These are phyloP conservation scores for Pelargonium nanum DNA, from an alignment of 345 rosid species.

Conservation along the genomic window DNA sequence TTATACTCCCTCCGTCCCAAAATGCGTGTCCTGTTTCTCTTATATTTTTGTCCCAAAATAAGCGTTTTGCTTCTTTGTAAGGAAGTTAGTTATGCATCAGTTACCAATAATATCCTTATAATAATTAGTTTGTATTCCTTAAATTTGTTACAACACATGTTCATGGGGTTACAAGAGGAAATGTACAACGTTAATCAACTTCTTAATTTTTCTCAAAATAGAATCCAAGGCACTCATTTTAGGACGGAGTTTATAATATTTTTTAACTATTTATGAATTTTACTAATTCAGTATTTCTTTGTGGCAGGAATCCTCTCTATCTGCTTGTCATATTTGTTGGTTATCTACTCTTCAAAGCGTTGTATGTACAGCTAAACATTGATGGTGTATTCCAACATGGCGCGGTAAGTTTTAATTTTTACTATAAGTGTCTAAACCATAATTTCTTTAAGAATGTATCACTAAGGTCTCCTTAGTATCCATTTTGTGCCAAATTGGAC, in stretches of 20 bases:
- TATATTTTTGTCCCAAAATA: neutral
- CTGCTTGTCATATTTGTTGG: conserved; percentile 56
- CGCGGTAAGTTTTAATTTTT: conserved; percentile 44
- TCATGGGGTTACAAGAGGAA: no score
- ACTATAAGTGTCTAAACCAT: neutral
- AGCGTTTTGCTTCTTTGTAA: neutral
- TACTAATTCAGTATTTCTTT: conserved; percentile 7
- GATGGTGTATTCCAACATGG: conserved; percentile 80
- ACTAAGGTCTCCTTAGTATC: neutral
- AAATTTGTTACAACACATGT: no score
- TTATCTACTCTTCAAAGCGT: conserved; percentile 68
- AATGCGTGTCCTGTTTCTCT: conserved; percentile 3
- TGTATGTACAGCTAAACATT: conserved; percentile 89
- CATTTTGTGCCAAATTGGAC: no score
- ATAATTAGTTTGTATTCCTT: no score
- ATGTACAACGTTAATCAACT: no score
- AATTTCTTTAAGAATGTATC: neutral
- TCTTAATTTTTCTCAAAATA: no score
- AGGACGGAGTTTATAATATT: no score
- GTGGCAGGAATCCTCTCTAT: conserved; percentile 85
- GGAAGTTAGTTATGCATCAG: no score
- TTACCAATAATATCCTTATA: no score
- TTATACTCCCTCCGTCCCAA: conserved; percentile 2
- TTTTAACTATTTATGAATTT: conserved; percentile 2
- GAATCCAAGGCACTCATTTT: no score